These are phyloP conservation scores for Anethum foeniculum DNA, from an alignment of 140 eudicot genomes.

Conservation along the genomic window DNA sequence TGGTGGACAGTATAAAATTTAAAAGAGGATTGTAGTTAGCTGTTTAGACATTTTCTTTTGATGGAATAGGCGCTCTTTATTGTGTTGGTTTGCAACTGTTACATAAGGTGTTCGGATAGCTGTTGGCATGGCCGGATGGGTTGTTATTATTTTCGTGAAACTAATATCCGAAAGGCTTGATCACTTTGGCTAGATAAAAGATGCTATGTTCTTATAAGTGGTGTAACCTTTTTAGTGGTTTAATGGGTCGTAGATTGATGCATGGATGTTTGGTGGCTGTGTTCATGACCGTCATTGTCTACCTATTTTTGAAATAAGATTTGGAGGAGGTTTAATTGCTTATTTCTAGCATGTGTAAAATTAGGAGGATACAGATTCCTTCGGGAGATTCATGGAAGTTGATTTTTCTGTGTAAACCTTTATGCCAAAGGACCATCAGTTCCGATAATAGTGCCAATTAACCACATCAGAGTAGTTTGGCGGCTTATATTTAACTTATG, in stretches of 20 bases:
- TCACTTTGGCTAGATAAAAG: background rate
- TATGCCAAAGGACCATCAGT: background rate
- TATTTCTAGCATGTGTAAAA: background rate
- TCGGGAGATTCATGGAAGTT: background rate
- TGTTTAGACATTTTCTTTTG: background rate
- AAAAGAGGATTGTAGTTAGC: background rate
- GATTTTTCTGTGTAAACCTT: background rate
- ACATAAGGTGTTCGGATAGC: background rate
- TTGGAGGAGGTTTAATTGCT: background rate
- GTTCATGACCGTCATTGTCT: too few species aligned
- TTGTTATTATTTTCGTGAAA: background rate
- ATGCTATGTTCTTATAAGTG: background rate
- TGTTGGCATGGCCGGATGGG: background rate
- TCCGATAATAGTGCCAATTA: background rate
- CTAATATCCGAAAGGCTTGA: too few species aligned
- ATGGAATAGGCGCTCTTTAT: background rate
- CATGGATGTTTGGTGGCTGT: background rate
- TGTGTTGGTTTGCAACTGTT: background rate
- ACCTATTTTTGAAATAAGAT: background rate
- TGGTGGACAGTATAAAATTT: background rate
- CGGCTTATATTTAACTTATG: background rate
- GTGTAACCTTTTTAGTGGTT: background rate
- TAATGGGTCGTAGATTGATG: background rate
- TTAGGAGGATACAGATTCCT: background rate
- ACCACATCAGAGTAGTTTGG: background rate